Percentiles rank a stretch among this genome's conserved stretches.
Evolutionary conservation across 371 early-diverging fungal genomes (phyloP).

Genomic region (Mucor racemosus): DNA sequence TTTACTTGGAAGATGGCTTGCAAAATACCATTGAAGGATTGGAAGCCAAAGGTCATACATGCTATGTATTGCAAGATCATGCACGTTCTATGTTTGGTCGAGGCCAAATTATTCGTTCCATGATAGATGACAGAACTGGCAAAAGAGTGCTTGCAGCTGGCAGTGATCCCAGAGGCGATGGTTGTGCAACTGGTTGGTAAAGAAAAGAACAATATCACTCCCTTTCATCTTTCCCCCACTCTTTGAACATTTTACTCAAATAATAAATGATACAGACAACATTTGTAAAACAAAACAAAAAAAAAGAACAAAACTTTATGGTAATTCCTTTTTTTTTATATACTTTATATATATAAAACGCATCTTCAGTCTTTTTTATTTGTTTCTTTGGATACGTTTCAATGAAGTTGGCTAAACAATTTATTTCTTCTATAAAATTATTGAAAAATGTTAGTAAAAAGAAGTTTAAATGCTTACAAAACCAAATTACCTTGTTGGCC

Average conservation of each 20-base stretch:
- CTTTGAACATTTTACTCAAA: not conserved
- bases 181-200: constrained; percentile 64
- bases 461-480: not conserved
- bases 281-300: not conserved
- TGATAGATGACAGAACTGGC: constrained; percentile 45
- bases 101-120: constrained; percentile 68
- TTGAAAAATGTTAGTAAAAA: constrained; percentile 12
- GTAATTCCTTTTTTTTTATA: constrained; percentile 16
- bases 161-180: constrained; percentile 76
- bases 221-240: not conserved
- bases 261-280: not conserved
- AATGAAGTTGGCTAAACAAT: constrained; percentile 17
- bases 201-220: not conserved
- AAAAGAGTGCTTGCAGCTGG: constrained; percentile 64
- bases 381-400: constrained; percentile 15
- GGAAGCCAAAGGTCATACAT: constrained; percentile 63
- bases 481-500: constrained; percentile 69
- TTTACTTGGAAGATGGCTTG: constrained; percentile 72
- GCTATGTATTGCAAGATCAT: constrained; percentile 37
- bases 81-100: constrained; percentile 71
- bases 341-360: constrained; percentile 13
- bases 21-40: constrained; percentile 45
- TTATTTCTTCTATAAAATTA: constrained; percentile 43
- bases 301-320: constrained; percentile 5
- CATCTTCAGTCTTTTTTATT: constrained; percentile 22